These are phyloP conservation scores for Globisporangium echinulatum DNA, from an alignment of 352 stramenopile genomes.

Conservation along the genomic window DNA sequence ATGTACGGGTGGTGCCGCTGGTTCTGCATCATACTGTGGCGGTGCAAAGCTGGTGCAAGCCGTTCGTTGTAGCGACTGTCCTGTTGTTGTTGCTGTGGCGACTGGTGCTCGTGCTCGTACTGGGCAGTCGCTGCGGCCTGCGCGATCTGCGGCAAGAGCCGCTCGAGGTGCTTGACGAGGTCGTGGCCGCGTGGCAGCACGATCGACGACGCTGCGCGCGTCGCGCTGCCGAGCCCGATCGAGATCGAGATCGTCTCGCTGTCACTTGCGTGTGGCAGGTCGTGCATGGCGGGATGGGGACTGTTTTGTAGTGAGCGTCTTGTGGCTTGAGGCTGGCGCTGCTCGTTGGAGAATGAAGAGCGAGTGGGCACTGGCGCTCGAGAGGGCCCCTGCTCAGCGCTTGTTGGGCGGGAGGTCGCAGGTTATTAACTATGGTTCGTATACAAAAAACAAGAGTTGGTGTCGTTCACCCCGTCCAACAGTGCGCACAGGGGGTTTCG, in stretches of 20 bases:
- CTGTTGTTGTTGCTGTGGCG: constrained; percentile 4
- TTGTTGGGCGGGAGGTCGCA: too few species aligned
- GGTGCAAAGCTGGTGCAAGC: constrained; percentile 4
- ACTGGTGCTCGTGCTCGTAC: constrained; percentile 8
- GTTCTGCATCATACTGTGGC: not conserved
- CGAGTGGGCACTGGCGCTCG: too few species aligned
- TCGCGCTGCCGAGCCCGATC: constrained; percentile 25
- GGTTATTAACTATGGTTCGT: too few species aligned
- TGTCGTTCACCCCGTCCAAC: too few species aligned
- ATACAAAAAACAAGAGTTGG: too few species aligned
- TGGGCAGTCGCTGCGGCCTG: constrained; percentile 2
- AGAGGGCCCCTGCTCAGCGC: too few species aligned
- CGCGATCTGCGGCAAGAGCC: constrained; percentile 25
- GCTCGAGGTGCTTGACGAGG: constrained; percentile 43
- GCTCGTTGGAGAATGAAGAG: too few species aligned
- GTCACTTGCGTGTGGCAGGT: not conserved
- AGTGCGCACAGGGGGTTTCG: too few species aligned
- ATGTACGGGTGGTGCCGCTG: constrained; percentile 4
- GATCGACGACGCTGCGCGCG: constrained; percentile 31
- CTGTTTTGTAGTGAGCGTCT: too few species aligned
- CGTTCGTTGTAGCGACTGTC: constrained; percentile 14
- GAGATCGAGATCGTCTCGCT: constrained; percentile 47
- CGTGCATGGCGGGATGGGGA: too few species aligned
- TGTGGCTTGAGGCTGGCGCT: too few species aligned
- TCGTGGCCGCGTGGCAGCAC: constrained; percentile 44